These are phyloP conservation scores for Camelina laxa DNA, from an alignment of 345 rosid genomes.

Conservation along the genomic window DNA sequence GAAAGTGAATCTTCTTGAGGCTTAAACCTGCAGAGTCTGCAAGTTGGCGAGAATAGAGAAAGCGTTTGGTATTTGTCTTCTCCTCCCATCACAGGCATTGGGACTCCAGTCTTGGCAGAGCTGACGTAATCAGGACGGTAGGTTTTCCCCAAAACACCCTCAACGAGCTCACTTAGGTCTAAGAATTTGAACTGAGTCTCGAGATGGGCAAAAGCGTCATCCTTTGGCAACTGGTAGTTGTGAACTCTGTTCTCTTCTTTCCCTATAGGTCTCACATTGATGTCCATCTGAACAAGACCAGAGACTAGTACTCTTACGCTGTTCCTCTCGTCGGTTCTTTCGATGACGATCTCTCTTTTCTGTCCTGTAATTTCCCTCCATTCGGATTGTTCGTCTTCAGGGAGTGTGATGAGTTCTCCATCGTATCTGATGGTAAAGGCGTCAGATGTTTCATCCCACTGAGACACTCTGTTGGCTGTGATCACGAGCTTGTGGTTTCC, in stretches of 20 bases:
- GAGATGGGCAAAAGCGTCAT: constrained; percentile 74
- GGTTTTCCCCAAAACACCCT: constrained; percentile 83
- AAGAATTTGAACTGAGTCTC: constrained; percentile 78
- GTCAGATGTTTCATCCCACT: constrained; percentile 66
- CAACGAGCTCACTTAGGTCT: constrained; percentile 60
- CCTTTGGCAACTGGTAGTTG: constrained; percentile 65
- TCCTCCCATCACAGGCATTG: constrained; percentile 87
- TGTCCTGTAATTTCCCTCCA: constrained; percentile 51
- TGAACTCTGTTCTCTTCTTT: constrained; percentile 66
- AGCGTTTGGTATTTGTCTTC: constrained; percentile 79
- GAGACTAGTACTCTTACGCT: constrained; percentile 56
- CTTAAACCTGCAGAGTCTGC: constrained; percentile 68
- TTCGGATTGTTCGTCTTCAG: constrained; percentile 66
- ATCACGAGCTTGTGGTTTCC: constrained; percentile 68
- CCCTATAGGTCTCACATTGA: constrained; percentile 66
- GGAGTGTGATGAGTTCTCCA: constrained; percentile 58
- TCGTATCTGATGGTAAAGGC: constrained; percentile 62
- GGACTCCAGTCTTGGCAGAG: constrained; percentile 72
- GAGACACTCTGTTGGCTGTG: constrained; percentile 57
- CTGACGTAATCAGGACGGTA: constrained; percentile 67
- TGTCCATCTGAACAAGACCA: constrained; percentile 61
- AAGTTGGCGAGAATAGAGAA: constrained; percentile 67
- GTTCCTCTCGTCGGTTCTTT: constrained; percentile 68
- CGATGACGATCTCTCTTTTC: constrained; percentile 56
- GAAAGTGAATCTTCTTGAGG: constrained; percentile 43